These are phyloP conservation scores for Apium graveolens DNA, from an alignment of 129 eudicot genomes.

Conservation along the genomic window DNA sequence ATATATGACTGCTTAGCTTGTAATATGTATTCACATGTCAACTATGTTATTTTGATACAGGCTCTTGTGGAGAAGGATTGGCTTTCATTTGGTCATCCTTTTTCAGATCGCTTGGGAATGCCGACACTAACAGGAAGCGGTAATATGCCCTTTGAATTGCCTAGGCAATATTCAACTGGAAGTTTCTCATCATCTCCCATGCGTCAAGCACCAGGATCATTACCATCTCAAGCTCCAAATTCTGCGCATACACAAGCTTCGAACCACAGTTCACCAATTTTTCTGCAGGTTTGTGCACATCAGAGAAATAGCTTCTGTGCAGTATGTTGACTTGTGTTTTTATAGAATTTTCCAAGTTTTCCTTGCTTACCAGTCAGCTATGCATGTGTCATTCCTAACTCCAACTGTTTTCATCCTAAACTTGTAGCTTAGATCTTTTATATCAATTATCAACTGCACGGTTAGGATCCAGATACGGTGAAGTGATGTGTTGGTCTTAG, in stretches of 20 bases:
- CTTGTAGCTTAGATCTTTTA: background rate
- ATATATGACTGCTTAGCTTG: background rate
- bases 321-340: background rate
- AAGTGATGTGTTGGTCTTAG: no score
- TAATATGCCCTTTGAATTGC: slow-evolving; percentile 47
- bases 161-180: slow-evolving; percentile 71
- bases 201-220: slow-evolving; percentile 61
- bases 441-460: background rate
- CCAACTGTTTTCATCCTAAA: background rate
- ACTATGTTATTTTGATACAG: slow-evolving; percentile 27
- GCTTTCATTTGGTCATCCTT: slow-evolving; percentile 99
- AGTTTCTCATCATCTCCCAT: slow-evolving; percentile 62
- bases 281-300: slow-evolving; percentile 58
- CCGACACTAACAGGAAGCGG: slow-evolving; percentile 65
- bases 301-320: background rate
- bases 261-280: slow-evolving; percentile 73
- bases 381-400: background rate
- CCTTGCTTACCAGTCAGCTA: background rate
- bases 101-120: slow-evolving; percentile 85
- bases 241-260: slow-evolving; percentile 58
- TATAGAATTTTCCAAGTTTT: background rate
- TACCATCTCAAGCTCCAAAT: slow-evolving; percentile 42
- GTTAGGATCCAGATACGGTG: background rate
- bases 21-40: background rate
- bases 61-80: slow-evolving; percentile 97